These are phyloP conservation scores for Butyriboletus loyo DNA, from an alignment of 768 basidiomycete species.

Conservation along the genomic window DNA sequence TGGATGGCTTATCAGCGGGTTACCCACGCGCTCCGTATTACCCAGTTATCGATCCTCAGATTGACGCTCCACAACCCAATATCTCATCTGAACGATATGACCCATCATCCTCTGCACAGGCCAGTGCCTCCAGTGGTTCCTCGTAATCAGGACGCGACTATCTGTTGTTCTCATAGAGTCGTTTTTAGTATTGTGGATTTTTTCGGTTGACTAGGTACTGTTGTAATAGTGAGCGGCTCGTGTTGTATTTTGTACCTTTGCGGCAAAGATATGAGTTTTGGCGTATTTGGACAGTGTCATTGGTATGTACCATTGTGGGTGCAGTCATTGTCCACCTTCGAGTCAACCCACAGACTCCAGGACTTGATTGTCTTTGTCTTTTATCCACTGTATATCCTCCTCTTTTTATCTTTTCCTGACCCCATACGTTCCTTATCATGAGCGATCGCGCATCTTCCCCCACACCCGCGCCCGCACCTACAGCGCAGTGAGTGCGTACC, in stretches of 20 bases:
- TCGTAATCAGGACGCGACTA: constrained; percentile 13
- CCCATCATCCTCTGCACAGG: constrained; percentile 19
- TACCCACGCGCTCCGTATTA: constrained; percentile 33
- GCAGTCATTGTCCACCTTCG: background rate
- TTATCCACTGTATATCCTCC: constrained; percentile 8
- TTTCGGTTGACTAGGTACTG: background rate
- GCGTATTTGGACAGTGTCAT: constrained; percentile 19
- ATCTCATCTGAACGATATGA: constrained; percentile 35
- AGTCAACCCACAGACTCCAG: background rate
- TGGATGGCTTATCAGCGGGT: constrained; percentile 26
- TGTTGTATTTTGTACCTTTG: constrained; percentile 6
- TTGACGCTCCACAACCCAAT: constrained; percentile 30
- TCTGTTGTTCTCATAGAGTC: background rate
- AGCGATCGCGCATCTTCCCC: constrained; percentile 17
- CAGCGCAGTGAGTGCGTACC: constrained; percentile 14
- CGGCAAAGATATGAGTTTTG: constrained; percentile 19
- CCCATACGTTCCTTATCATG: constrained; percentile 32
- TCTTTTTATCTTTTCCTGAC: constrained; percentile 7
- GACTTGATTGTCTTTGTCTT: constrained; percentile 14
- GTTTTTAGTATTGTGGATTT: background rate
- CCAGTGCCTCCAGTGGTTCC: constrained; percentile 2
- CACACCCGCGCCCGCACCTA: background rate
- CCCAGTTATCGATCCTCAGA: constrained; percentile 40
- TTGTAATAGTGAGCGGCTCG: background rate
- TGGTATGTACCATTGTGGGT: constrained; percentile 1